These are phyloP conservation scores for Agrostemma githago DNA, from an alignment of 148 eudicot species.

Conservation along the genomic window DNA sequence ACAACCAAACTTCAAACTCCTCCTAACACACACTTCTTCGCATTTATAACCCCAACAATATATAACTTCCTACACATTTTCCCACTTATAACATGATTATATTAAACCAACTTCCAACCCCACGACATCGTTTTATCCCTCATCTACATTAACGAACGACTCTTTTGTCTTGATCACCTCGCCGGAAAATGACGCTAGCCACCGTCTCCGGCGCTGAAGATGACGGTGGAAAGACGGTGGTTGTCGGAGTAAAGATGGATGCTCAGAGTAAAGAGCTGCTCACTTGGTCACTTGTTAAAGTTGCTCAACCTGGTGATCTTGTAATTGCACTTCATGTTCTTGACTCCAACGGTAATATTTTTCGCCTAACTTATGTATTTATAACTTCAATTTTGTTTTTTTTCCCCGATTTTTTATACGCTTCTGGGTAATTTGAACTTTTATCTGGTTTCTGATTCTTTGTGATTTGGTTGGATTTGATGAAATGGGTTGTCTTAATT, in stretches of 20 bases:
- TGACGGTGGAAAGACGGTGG: constrained; percentile 52
- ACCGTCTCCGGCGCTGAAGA: constrained; percentile 11
- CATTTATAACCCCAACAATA: not conserved
- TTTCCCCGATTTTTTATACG: not conserved
- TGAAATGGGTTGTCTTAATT: not conserved
- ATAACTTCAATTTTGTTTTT: not conserved
- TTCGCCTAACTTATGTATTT: not conserved
- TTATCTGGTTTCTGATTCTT: not conserved
- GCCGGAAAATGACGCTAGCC: constrained; percentile 37
- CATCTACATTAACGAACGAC: too few species aligned
- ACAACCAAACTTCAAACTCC: constrained; percentile 10
- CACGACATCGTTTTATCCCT: not conserved
- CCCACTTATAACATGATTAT: not conserved
- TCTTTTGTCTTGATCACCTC: not conserved
- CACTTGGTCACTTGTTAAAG: constrained; percentile 87
- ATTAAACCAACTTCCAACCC: not conserved
- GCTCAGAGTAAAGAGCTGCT: constrained; percentile 67
- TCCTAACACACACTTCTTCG: not conserved
- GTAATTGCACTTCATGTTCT: constrained; percentile 82
- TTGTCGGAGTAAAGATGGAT: constrained; percentile 85
- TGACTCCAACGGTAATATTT: constrained; percentile 36
- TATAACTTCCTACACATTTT: not conserved
- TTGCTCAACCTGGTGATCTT: constrained; percentile 71
- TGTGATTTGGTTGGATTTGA: not conserved
- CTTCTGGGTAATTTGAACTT: constrained; percentile 8